Evolutionary conservation across 116 monocot species (phyloP).

Genomic region (Phalaenopsis hybrid): DNA sequence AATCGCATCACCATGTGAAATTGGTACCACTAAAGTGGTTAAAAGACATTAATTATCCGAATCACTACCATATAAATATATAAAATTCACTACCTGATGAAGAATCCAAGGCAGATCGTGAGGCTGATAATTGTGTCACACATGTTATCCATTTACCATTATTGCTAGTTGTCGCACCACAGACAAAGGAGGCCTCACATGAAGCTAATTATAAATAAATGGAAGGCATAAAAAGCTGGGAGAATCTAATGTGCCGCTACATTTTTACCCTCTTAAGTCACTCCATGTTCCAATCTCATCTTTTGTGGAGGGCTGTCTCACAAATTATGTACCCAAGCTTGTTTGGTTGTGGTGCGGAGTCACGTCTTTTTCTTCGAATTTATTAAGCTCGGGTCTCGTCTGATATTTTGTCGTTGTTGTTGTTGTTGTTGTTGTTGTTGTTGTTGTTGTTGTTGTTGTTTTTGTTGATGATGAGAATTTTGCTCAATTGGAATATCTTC

Average conservation of each 20-base stretch:
- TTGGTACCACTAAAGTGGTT: too few relatives aligned
- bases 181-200: background rate
- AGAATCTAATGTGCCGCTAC: background rate
- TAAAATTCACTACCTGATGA: background rate
- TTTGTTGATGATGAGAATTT: too few relatives aligned
- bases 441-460: too few relatives aligned
- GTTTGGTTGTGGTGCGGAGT: too few relatives aligned
- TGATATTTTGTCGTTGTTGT: conserved; percentile 4
- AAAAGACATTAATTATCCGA: too few relatives aligned
- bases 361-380: too few relatives aligned
- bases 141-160: background rate
- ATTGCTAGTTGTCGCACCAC: background rate
- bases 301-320: background rate
- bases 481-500: background rate
- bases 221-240: background rate
- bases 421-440: background rate
- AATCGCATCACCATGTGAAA: too few relatives aligned
- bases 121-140: background rate
- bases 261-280: background rate
- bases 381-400: conserved; percentile 7
- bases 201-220: background rate
- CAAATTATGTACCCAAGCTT: background rate
- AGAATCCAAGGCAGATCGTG: background rate
- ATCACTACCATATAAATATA: background rate
- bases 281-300: background rate